Evolutionary conservation across 2,329 filamentous ascomycete genomes (phyloP).

Genomic region (Lecanosticta acicola): DNA sequence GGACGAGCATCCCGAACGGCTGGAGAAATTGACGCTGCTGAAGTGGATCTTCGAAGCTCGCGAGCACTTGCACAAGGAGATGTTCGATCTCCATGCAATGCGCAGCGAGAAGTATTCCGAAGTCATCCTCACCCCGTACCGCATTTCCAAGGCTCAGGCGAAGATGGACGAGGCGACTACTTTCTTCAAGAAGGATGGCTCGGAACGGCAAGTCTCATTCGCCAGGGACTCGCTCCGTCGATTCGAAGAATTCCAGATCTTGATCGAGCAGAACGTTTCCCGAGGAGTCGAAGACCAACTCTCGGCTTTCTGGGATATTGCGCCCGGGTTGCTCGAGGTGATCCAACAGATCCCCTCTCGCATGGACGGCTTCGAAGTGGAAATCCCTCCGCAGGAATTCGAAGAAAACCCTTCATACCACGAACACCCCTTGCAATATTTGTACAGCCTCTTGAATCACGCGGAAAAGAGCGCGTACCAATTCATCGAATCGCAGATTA

Average conservation of each 20-base stretch:
- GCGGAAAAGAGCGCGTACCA: constrained; percentile 91
- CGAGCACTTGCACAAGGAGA: constrained; percentile 77
- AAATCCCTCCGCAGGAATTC: constrained; percentile 73
- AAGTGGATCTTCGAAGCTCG: constrained; percentile 97
- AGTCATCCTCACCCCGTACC: constrained; percentile 76
- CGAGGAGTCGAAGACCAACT: constrained; percentile 87
- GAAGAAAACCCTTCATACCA: constrained; percentile 80
- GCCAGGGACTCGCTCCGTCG: constrained; percentile 67
- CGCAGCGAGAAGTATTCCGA: constrained; percentile 77
- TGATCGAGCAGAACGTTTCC: constrained; percentile 78
- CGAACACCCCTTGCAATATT: constrained; percentile 79
- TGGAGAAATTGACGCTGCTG: constrained; percentile 88
- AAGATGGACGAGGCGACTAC: constrained; percentile 72
- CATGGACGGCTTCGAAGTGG: constrained; percentile 58
- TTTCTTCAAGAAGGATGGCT: constrained; percentile 76
- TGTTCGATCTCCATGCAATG: constrained; percentile 78
- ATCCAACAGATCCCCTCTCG: constrained; percentile 68
- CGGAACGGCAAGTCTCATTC: constrained; percentile 63
- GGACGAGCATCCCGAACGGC: constrained; percentile 85
- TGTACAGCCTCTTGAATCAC: constrained; percentile 78
- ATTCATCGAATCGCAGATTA: constrained; percentile 92
- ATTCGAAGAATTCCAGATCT: constrained; percentile 67
- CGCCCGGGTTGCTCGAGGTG: constrained; percentile 70
- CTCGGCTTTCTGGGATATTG: constrained; percentile 96
- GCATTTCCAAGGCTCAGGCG: constrained; percentile 64